Evolutionary conservation across 2,329 filamentous ascomycete genomes (phyloP), one percentile per base, ranked within the genome.

Genomic region (Volutella citrinella): DNA sequence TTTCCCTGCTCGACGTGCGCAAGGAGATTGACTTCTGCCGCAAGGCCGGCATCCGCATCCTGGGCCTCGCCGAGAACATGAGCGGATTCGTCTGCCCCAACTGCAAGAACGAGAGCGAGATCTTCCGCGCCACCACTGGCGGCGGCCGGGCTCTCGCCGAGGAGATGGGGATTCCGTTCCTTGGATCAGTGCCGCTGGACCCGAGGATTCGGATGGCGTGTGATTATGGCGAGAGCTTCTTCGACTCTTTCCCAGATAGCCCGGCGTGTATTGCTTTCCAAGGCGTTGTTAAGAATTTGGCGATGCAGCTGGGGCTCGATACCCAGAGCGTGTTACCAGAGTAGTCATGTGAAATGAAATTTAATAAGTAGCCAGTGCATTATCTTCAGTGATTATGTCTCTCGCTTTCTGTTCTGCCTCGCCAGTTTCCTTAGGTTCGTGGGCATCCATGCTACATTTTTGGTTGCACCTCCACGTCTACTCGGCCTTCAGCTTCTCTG

Each of bases 1-100:
- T 97, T 13, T 79, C 84, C 3, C 69, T 98, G 34, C 72, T 98
- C 27, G 93, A 98, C 58, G 93, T 98, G 10, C 74, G 93, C 48
- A 97, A 96, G 65, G 93, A 98, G 64, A 91, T 98, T 38, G 91
- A 98, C 56, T 98, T 98, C 57, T 98, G 94, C 64, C 75, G 82
- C 38, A 98, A 98, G 65, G 93, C 93, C 1, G 88, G 87, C 5
- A 97, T 98, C 48, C 76, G 73, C 29, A 79, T 98, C 7, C 63
- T 98, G 5, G 93, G 93, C 0, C 70, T 98, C 24, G 93, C 95
- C 12, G 93, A 98, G 70, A 98, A 98, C 57, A 98, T 98, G 93
- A 87, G 83, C 38, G 88, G 89, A 5, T 98, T 97, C 52, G 90
- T 98, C 33, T 98, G 93, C 57, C 90, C 90, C 9, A 91, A 87